Evolutionary conservation across 768 basidiomycete genomes (phyloP).

Genomic region (Inosperma sp.): DNA sequence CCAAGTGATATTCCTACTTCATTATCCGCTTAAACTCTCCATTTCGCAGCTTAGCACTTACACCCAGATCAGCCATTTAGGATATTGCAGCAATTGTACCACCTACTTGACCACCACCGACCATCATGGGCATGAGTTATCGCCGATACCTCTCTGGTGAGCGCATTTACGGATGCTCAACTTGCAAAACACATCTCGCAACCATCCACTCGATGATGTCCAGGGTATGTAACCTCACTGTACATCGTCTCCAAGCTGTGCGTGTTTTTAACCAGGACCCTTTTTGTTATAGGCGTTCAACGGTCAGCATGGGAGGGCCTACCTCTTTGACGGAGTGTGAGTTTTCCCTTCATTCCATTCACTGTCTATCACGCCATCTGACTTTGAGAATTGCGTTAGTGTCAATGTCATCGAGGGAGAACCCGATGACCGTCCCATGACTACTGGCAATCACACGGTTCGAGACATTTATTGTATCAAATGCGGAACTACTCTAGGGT

Average conservation of each 20-base stretch:
- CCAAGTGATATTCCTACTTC: too few species aligned
- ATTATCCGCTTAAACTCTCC: too few species aligned
- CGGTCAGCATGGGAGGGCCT: slow-evolving; percentile 93
- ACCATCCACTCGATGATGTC: slow-evolving; percentile 90
- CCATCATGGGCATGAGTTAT: slow-evolving; percentile 82
- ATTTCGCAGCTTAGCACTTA: too few species aligned
- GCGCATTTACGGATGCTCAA: slow-evolving; percentile 83
- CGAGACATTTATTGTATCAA: slow-evolving; percentile 93
- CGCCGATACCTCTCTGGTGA: slow-evolving; percentile 81
- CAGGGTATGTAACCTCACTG: slow-evolving; percentile 49
- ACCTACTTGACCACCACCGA: slow-evolving; percentile 39
- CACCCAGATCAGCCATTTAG: too few species aligned
- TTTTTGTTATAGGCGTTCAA: slow-evolving; percentile 74
- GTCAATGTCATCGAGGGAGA: slow-evolving; percentile 91
- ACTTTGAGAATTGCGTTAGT: slow-evolving; percentile 37
- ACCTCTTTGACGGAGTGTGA: slow-evolving; percentile 92
- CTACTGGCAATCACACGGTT: slow-evolving; percentile 93
- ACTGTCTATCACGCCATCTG: slow-evolving; percentile 10
- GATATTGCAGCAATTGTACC: slow-evolving; percentile 2
- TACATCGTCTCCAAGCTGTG: slow-evolving; percentile 10
- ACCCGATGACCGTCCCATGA: slow-evolving; percentile 91
- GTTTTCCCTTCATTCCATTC: slow-evolving; percentile 26
- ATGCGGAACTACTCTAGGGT: slow-evolving; percentile 82
- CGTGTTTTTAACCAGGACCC: slow-evolving; percentile 10
- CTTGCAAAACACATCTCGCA: slow-evolving; percentile 86